A percentile compares a stretch with the other conserved stretches of the same genome.
These are phyloP conservation scores for Kazachstania psychrophila DNA, from an alignment of 805 yeast genomes.

Conservation along the genomic window DNA sequence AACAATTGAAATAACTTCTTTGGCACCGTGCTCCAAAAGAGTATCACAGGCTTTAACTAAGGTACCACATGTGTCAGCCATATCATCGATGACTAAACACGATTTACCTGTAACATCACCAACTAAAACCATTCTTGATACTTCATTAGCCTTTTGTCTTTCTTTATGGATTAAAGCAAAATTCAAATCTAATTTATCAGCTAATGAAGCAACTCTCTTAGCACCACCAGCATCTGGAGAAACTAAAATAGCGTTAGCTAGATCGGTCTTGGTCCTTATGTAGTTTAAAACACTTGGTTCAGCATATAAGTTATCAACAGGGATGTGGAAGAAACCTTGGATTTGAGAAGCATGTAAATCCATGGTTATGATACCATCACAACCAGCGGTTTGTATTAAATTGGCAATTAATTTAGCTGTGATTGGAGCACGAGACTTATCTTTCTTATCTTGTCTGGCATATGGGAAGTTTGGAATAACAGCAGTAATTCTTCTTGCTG, in stretches of 20 bases:
- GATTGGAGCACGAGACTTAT: conserved; percentile 91
- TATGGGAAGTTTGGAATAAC: conserved; percentile 94
- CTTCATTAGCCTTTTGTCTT: conserved; percentile 91
- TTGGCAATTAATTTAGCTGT: conserved; percentile 93
- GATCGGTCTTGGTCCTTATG: conserved; percentile 55
- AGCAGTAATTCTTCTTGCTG: conserved; percentile 88
- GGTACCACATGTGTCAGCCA: conserved; percentile 99
- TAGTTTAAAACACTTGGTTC: conserved; percentile 85
- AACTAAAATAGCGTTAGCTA: conserved; percentile 61
- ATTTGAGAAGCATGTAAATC: conserved; percentile 96
- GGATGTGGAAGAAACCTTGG: conserved; percentile 91
- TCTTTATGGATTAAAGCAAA: conserved; percentile 96
- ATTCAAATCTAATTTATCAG: conserved; percentile 83
- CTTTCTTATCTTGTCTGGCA: conserved; percentile 96
- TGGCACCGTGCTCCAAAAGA: conserved; percentile 70
- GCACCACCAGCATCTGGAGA: conserved; percentile 99
- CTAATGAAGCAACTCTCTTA: conserved; percentile 88
- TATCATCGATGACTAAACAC: conserved; percentile 86
- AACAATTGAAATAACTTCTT: conserved; percentile 81
- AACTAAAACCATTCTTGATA: conserved; percentile 87
- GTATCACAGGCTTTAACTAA: conserved; percentile 90
- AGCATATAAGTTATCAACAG: conserved; percentile 92
- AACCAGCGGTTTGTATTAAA: conserved; percentile 85
- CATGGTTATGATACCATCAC: conserved; percentile 92
- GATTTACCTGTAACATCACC: conserved; percentile 84